Base-by-base conservation (phyloP, 2,329 filamentous ascomycete genomes). In the Bipolaris cookei region DNA sequence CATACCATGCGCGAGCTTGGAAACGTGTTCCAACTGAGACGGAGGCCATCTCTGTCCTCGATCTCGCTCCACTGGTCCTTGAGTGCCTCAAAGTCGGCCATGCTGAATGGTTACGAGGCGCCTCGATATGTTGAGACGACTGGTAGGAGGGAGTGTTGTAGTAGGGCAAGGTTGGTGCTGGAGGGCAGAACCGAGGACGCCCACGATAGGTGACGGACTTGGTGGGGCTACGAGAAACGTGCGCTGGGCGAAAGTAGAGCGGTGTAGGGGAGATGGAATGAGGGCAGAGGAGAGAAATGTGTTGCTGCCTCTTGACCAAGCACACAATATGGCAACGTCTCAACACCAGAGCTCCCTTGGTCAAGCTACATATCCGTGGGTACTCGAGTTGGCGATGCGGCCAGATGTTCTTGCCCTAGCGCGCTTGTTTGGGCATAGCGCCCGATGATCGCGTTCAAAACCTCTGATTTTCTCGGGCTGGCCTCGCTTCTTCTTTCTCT, bases 1-100 rank as follows among this genome's bases (percentile, higher is more conserved):
- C 92, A 98, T 97, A 57, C 93, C 92, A 99, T 97, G 77, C 95
- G 92, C 73, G 94, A 94, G 82, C 93, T 97, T 47, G 95, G 95
- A 74, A 99, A 96, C 60, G 96, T 96, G 77, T 99, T 99, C 95
- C 95, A 99, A 80, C 94, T 97, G 66, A 99, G 84, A 63, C 95
- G 89, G 73, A 98, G 87, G 60, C 95, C 95, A 87, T 99, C 95
- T 68, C 91, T 88, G 74, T 99, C 95, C 82, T 99, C 95, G 57
- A 96, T 89, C 77, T 97, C 92, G 73, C 89, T 92, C 93, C 93
- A 97, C 81, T 94, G 90, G 80, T 97, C 93, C 81, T 97, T 97
- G 67, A 96, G 82, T 67, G 88, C 85, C 78, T 97, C 93, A 83
- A 92, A 96, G 77, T 97, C 71, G 46, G 69, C 93, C 92, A 97